These are phyloP conservation scores for Volutella citrinella DNA, from an alignment of 2,329 filamentous ascomycete genomes.

Conservation along the genomic window DNA sequence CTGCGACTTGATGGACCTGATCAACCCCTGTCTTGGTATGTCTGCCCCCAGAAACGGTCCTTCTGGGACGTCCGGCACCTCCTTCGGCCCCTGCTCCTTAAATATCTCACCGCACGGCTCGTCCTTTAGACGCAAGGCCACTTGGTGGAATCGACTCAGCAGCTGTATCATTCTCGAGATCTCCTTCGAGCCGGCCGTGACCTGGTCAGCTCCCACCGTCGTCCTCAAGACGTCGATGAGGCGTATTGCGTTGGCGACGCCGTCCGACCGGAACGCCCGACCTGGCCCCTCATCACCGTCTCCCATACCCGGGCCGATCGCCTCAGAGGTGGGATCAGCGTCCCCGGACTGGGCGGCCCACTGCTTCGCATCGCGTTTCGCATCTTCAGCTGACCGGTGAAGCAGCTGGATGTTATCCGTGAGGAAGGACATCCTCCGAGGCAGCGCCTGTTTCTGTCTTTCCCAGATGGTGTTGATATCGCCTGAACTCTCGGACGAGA, in stretches of 20 bases:
- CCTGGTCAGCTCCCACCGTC: neutral
- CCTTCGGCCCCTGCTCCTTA: too few relatives aligned
- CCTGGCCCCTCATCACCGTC: neutral
- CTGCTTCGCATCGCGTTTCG: conserved; percentile 5
- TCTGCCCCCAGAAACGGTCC: conserved; percentile 3
- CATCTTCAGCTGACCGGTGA: conserved; percentile 3
- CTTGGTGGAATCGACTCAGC: conserved; percentile 2
- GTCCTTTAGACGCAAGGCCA: neutral
- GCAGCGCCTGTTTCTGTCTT: conserved; percentile 2
- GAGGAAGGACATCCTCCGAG: conserved; percentile 3
- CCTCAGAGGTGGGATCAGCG: neutral
- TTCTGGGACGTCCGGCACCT: conserved; percentile 1
- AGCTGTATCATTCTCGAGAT: neutral
- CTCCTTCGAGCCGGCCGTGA: conserved; percentile 1
- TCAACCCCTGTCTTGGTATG: conserved; percentile 2
- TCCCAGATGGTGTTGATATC: conserved; percentile 11
- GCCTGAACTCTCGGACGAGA: neutral
- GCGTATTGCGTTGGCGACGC: neutral
- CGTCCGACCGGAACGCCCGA: neutral
- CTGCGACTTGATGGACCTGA: conserved; percentile 12
- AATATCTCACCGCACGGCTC: too few relatives aligned
- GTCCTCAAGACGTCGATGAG: conserved; percentile 2
- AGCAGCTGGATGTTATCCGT: conserved; percentile 4
- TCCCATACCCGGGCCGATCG: neutral
- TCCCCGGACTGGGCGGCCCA: conserved; percentile 3